Evolutionary conservation across 352 stramenopile species (phyloP).

Genomic region (Globisporangium yorkense): DNA sequence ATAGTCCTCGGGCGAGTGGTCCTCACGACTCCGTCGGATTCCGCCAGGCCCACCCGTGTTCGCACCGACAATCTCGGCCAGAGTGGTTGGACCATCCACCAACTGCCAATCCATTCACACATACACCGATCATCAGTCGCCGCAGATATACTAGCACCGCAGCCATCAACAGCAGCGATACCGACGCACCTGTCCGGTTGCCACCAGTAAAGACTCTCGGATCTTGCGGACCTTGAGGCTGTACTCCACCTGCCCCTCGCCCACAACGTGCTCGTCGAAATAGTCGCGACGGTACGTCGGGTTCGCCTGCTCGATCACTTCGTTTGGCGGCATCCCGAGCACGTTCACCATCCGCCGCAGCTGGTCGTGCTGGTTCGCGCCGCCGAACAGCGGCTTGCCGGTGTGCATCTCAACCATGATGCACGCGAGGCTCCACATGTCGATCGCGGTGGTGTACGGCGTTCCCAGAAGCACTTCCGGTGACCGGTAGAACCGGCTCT

Average conservation of each 20-base stretch:
- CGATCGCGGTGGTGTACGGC: conserved; percentile 77
- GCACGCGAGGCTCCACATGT: conserved; percentile 89
- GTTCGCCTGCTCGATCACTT: conserved; percentile 89
- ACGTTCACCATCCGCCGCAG: conserved; percentile 95
- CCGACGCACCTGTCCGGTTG: conserved; percentile 21
- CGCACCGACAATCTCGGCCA: conserved; percentile 55
- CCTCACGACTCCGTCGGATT: conserved; percentile 36
- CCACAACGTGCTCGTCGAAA: conserved; percentile 84
- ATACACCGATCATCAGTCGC: conserved; percentile 7
- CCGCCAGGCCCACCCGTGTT: conserved; percentile 34
- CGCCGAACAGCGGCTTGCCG: conserved; percentile 96
- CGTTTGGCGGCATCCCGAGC: conserved; percentile 91
- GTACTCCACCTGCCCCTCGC: conserved; percentile 58
- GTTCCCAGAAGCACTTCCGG: conserved; percentile 85
- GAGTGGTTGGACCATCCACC: conserved; percentile 29
- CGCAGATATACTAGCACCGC: not conserved
- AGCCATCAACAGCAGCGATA: not conserved
- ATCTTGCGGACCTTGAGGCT: conserved; percentile 59
- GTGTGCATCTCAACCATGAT: conserved; percentile 97
- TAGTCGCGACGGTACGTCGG: conserved; percentile 83
- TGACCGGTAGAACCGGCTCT: conserved; percentile 96
- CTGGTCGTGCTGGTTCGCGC: conserved; percentile 95
- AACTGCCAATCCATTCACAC: conserved; percentile 15
- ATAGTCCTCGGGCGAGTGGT: conserved; percentile 87
- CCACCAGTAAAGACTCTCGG: conserved; percentile 13